Base-by-base conservation (phyloP, 345 rosid genomes). In the Brassica rapa region DNA sequence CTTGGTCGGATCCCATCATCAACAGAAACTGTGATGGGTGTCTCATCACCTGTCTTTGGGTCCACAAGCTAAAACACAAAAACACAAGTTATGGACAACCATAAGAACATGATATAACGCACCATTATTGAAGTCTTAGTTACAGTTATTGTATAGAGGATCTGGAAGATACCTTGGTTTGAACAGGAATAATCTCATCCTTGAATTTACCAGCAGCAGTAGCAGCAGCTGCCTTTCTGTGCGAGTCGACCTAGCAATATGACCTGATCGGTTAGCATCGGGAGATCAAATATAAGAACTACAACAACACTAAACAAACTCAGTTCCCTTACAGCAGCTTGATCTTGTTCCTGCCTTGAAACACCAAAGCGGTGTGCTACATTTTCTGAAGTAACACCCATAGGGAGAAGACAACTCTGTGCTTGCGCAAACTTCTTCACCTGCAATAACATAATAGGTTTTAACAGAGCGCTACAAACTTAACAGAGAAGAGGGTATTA, bases 151-250 rank as follows among this genome's bases (percentile, higher is more conserved):
- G 6, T n/a, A 64, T 1, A 32, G 64, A n/a, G n/a, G n/a, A n/a
- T n/a, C n/a, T n/a, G n/a, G n/a, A 24, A 11, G 0, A 73, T 89
- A 93, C 98, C 99, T 93, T 94, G 75, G 99, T 93, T 10, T 84
- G 74, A 32, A 96, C 98, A 68, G 99, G 97, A 72, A 96, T 85
- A 7, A 96, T 93, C 83, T 96, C 99, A 82, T 93, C 97, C 87
- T 87, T 93, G 84, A 96, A 96, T 85, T 84, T 93, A 66, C 98
- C 99, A 79, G 95, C 37, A 78, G 88, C 88, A 16, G 98, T 96
- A 66, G 99, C 99, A 55, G 98, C 97, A 62, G 99, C 99, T 46
- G 99, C 99, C 88, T 96, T 96, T 79, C 93, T 86, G 83, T 96
- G 99, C 68, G 99, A 96, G 25, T 90, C 97, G 68, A 93, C 97